Percentiles rank a stretch among this genome's conserved stretches.
Conservation (phyloP, 805 yeast genomes). For the Yamadazyma ubonensis region DNA sequence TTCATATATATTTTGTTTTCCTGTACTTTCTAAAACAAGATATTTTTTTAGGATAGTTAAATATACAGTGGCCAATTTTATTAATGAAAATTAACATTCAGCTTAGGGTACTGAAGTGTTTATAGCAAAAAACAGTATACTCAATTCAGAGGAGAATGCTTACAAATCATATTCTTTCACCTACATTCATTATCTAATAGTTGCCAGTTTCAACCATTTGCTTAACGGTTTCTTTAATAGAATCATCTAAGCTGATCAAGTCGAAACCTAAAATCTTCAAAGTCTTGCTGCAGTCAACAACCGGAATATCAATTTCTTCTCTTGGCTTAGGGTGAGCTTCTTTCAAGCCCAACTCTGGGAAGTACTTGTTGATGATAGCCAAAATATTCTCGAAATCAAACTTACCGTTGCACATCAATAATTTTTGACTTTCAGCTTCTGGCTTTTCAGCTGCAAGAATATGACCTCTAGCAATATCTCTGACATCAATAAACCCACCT, state of each 20-base stretch:
- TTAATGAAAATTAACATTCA: too few species aligned
- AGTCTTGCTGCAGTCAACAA: conserved; percentile 5
- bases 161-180: too few species aligned
- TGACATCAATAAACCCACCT: conserved; percentile 48
- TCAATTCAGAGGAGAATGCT: too few species aligned
- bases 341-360: conserved; percentile 19
- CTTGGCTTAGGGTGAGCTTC: neutral
- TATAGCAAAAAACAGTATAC: too few species aligned
- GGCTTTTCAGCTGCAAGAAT: conserved; percentile 44
- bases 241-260: conserved; percentile 5
- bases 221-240: conserved; percentile 4
- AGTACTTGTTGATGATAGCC: conserved; percentile 20
- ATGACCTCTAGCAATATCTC: conserved; percentile 65
- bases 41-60: too few species aligned
- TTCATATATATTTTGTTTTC: too few species aligned
- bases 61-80: too few species aligned
- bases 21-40: too few species aligned
- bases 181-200: too few species aligned
- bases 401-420: conserved; percentile 18
- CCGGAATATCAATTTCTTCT: conserved; percentile 1
- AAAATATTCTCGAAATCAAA: conserved; percentile 17
- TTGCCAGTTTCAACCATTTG: conserved; percentile 6
- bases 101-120: too few species aligned
- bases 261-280: conserved; percentile 3
- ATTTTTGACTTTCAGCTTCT: conserved; percentile 32